phyloP scores from a whole-genome alignment of 1,284 basidiomycete genomes.

The Kwoniella shivajii region DNA sequence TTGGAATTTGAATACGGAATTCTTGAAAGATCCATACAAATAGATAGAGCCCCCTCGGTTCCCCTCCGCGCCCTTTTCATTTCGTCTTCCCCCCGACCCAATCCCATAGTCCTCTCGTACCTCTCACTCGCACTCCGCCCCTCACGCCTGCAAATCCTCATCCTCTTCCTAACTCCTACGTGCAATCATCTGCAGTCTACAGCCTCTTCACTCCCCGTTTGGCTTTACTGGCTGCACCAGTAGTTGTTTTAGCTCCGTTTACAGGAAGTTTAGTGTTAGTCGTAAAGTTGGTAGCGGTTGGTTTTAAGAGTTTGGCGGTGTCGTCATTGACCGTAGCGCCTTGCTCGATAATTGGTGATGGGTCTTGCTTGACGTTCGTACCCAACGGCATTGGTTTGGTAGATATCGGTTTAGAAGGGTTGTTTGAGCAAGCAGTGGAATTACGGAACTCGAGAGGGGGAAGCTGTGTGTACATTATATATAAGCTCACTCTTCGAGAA shows the following conservation, averaged over 20 bases:
- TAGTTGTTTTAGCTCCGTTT: constrained; percentile 21
- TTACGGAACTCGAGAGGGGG: constrained; percentile 36
- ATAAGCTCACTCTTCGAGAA: not conserved
- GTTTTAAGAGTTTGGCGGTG: constrained; percentile 25
- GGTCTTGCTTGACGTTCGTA: constrained; percentile 37
- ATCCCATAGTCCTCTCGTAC: too few relatives aligned
- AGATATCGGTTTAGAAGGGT: constrained; percentile 9
- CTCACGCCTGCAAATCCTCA: too few relatives aligned
- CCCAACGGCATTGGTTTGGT: constrained; percentile 35
- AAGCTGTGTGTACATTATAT: constrained; percentile 16
- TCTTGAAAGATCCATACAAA: too few relatives aligned
- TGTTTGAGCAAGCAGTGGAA: constrained; percentile 8
- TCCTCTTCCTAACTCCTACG: too few relatives aligned
- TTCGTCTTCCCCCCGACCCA: too few relatives aligned
- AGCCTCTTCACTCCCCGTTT: constrained; percentile 52
- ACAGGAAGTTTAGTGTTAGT: constrained; percentile 13
- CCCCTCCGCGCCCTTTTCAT: too few relatives aligned
- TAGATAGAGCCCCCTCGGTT: too few relatives aligned
- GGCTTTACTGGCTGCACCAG: constrained; percentile 37
- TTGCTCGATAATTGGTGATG: constrained; percentile 32
- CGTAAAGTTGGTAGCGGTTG: constrained; percentile 12
- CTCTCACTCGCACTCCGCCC: too few relatives aligned
- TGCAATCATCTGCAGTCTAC: constrained; percentile 19
- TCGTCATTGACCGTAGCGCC: constrained; percentile 11
- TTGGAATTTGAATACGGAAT: too few relatives aligned